Base-by-base conservation (phyloP, 305 asterid genomes). In the Solanum hybrid region DNA sequence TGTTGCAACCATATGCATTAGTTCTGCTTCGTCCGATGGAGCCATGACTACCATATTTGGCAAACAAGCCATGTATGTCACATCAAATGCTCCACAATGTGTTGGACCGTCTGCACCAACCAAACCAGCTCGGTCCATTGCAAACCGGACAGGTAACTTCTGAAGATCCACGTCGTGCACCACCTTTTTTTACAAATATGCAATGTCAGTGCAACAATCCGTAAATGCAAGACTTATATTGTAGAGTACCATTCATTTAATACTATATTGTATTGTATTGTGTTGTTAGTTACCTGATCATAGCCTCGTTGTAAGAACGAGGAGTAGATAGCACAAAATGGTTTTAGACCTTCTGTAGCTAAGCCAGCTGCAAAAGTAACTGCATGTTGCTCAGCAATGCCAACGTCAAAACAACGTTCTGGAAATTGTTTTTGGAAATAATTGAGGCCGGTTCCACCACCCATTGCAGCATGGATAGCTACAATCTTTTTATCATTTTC, bases 11-110 rank as follows among this genome's bases (percentile, higher is more conserved):
- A 96, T 96, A 57, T 95, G 98, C 96, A 96, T 95, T 12, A 96
- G 95, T 95, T 96, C 98, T 16, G 95, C 95, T 91, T 96, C 98
- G 40, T 96, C 98, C 0, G 98, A 91, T 8, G 98, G 97, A 78
- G 98, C 98, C 98, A 96, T 96, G 61, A 96, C 98, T 39, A 96
- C 93, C 98, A 96, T 96, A 93, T 96, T 96, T 14, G 98, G 98
- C 93, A 96, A 92, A 91, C 98, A 96, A 13, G 98, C 97, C 98
- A 96, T 94, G 83, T 93, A 96, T 0, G 98, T 88, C 31, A 95
- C 96, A 90, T 96, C 98, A 29, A 96, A 96, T 20, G 98, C 96
- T 35, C 98, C 98, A 89, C 96, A 96, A 79, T 96, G 98, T 34
- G 98, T 96, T 0, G 98, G 97, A 51, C 98, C 98, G 37, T 96